Evolutionary conservation across 2,329 filamentous ascomycete species (phyloP), one percentile per base, ranked within the genome.

Genomic region (Teratosphaeria viscida): DNA sequence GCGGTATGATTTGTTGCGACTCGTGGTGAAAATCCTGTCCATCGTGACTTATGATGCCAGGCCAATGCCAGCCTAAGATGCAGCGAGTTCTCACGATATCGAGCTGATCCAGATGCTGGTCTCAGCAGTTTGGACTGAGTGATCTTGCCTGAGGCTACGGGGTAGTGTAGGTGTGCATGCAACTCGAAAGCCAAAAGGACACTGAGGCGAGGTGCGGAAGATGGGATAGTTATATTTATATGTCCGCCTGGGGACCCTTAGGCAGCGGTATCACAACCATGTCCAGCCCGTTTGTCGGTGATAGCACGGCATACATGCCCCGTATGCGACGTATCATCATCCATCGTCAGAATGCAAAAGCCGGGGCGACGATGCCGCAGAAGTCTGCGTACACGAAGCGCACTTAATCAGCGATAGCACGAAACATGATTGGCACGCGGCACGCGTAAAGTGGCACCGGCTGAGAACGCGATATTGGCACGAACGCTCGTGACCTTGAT

Each of bases 1-100:
- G 39, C 70, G 62, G 57, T 71, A 66, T 29, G 70, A 70, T 53
- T 69, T 70, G 63, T 64, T 69, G 52, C 59, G 66, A 63, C 64
- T 67, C 5, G 62, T 60, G 2, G 67, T 64, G 60, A 71, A 71
- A 68, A 71, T 71, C 16, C 37, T 65, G 52, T 49, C 43, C 43
- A 49, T 49, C 23, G 37, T 49, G 43, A 2, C 2, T 19, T 10
- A 23, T 49, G 43, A 19, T 5, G 8, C 16, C 5, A 39, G 37
- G 37, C 37, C 5, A 6, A 5, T 43, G 37, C 37, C 37, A n/a
- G 37, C 16, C 11, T n/a, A 12, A 5, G 4, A 14, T 43, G 37
- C 7, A 14, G 37, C 37, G 7, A 5, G 16, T 14, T 10, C 11
- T 5, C 37, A 16, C 37, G 37, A 5, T 16, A n/a, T 43, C 10